Evolutionary conservation across 345 rosid species (phyloP).

Genomic region (Euphorbia peplus): DNA sequence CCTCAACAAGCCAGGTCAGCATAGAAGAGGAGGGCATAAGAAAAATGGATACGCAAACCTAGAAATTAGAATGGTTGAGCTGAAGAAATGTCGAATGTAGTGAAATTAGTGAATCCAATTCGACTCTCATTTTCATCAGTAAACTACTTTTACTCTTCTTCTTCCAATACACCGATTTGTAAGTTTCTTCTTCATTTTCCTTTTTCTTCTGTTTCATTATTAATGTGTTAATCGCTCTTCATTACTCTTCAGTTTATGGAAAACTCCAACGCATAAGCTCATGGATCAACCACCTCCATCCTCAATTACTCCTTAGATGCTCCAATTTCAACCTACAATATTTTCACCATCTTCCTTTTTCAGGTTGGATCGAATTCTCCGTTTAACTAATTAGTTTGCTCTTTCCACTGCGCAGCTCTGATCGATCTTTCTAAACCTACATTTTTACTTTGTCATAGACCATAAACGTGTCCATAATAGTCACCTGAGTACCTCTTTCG

Average conservation of each 20-base stretch:
- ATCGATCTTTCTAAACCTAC: no score
- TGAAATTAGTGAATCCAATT: conserved; percentile 24
- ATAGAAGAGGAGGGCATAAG: no score
- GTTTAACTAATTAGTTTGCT: conserved; percentile 5
- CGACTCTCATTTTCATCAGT: conserved; percentile 11
- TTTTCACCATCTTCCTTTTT: conserved; percentile 6
- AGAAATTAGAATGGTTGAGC: no score
- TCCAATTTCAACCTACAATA: conserved; percentile 11
- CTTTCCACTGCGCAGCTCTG: no score
- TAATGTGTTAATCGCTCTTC: conserved; percentile 1
- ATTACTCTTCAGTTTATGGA: conserved; percentile 16
- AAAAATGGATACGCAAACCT: no score
- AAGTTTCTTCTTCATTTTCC: not conserved
- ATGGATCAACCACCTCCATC: conserved; percentile 23
- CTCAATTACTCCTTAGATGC: not conserved
- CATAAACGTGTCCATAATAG: no score
- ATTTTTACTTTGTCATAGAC: no score
- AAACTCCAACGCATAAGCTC: conserved; percentile 23
- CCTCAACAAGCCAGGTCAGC: no score
- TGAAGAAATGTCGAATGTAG: conserved; percentile 22
- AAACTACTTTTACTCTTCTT: not conserved
- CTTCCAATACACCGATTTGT: not conserved
- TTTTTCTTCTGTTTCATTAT: not conserved
- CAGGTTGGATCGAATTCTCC: no score
- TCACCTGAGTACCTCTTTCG: not conserved